Conservation (phyloP, 805 yeast genomes). For the Spathaspora hagerdaliae region DNA sequence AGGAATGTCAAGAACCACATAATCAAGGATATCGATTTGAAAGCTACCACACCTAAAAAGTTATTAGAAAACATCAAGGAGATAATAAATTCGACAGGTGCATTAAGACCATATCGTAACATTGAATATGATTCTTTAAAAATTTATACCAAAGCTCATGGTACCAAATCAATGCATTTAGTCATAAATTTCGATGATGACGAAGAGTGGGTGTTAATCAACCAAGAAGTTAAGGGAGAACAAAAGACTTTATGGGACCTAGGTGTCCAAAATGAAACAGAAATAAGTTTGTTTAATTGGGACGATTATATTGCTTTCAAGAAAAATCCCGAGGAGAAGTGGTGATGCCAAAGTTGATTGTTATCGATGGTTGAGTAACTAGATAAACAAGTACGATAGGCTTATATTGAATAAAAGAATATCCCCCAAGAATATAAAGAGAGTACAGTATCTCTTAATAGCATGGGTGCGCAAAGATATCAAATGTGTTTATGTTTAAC, state of each 20-base stretch:
- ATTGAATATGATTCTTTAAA: slow-evolving; percentile 73
- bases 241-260: slow-evolving; percentile 29
- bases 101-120: slow-evolving; percentile 76
- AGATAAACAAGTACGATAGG: too few species aligned
- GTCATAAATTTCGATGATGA: slow-evolving; percentile 84
- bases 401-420: too few species aligned
- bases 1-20: slow-evolving; percentile 80
- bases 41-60: slow-evolving; percentile 60
- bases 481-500: too few species aligned
- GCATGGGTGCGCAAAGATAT: too few species aligned
- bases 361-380: not conserved
- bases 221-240: slow-evolving; percentile 12
- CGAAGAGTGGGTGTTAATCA: slow-evolving; percentile 59
- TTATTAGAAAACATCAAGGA: slow-evolving; percentile 51
- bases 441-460: not conserved
- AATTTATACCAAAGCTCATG: slow-evolving; percentile 92
- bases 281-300: slow-evolving; percentile 73
- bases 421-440: too few species aligned
- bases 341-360: slow-evolving; percentile 44
- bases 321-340: slow-evolving; percentile 83
- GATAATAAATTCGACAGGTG: slow-evolving; percentile 53
- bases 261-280: slow-evolving; percentile 80
- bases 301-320: slow-evolving; percentile 65
- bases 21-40: slow-evolving; percentile 65
- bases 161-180: slow-evolving; percentile 87